Evolutionary conservation across 169 alveolate genomes (phyloP).

Genomic region (Miamiensis avidus): DNA sequence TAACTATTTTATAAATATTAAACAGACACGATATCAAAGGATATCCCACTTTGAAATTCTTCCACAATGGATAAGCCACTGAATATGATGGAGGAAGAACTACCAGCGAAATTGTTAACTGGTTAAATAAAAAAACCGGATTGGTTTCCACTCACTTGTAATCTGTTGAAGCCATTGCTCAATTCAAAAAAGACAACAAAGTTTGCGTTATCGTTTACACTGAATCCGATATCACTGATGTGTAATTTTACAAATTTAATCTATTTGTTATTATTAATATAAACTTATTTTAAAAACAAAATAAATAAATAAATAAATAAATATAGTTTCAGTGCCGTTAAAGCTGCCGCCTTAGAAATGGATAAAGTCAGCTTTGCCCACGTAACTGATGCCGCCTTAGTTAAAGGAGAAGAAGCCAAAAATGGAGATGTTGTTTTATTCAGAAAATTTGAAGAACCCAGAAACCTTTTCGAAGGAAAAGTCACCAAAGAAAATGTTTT

Average conservation of each 20-base stretch:
- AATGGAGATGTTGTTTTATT: neutral
- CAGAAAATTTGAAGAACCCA: neutral
- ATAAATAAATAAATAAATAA: too few relatives aligned
- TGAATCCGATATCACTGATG: too few relatives aligned
- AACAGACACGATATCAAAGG: conserved; percentile 18
- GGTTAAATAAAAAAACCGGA: conserved; percentile 55
- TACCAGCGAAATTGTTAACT: conserved; percentile 56
- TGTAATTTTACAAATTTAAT: too few relatives aligned
- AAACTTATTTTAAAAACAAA: too few relatives aligned
- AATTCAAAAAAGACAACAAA: too few relatives aligned
- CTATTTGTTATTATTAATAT: too few relatives aligned
- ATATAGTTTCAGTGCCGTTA: neutral
- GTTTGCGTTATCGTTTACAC: neutral
- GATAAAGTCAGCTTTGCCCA: neutral
- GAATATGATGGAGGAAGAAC: conserved; percentile 71
- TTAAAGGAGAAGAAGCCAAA: neutral
- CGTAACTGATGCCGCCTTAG: neutral
- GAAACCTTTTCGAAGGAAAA: neutral
- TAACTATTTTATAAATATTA: neutral
- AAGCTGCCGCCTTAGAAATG: neutral
- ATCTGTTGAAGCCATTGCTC: neutral
- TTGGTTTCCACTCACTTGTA: neutral
- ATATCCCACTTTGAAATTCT: conserved; percentile 70
- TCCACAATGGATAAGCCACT: conserved; percentile 47
- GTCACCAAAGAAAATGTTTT: neutral